phyloP scores from a whole-genome alignment of 352 stramenopile species.

The Lagenidium giganteum region DNA sequence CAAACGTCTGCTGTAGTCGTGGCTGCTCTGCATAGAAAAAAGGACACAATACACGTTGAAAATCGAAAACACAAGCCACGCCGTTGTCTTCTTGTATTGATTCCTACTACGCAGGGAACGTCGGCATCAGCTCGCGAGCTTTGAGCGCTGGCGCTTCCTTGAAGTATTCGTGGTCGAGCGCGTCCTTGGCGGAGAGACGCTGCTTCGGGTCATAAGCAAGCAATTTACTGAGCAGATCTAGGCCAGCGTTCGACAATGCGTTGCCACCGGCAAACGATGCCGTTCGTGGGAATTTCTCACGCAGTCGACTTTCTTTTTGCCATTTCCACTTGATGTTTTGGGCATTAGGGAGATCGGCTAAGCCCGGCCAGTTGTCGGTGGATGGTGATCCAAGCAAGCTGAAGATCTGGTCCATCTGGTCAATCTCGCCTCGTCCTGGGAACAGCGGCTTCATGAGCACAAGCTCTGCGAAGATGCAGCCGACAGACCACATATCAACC shows the following conservation, averaged over 20 bases:
- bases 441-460: slow-evolving; percentile 92
- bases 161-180: slow-evolving; percentile 81
- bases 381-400: slow-evolving; percentile 88
- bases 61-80: too few species aligned
- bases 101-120: slow-evolving; percentile 38
- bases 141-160: slow-evolving; percentile 59
- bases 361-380: slow-evolving; percentile 86
- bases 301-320: slow-evolving; percentile 56
- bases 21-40: background rate
- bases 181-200: slow-evolving; percentile 75
- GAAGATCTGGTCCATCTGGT: slow-evolving; percentile 97
- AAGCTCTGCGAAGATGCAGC: slow-evolving; percentile 97
- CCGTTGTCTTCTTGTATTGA: background rate
- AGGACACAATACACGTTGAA: background rate
- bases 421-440: slow-evolving; percentile 90
- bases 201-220: slow-evolving; percentile 25
- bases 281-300: slow-evolving; percentile 74
- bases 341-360: slow-evolving; percentile 57
- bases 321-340: slow-evolving; percentile 62
- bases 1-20: too few species aligned
- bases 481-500: slow-evolving; percentile 96
- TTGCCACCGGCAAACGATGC: slow-evolving; percentile 51
- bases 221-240: slow-evolving; percentile 62
- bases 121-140: slow-evolving; percentile 72
- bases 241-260: slow-evolving; percentile 67